Percentiles rank a stretch among this genome's conserved stretches.
Conservation (phyloP, 1,284 basidiomycete genomes). For the Bothia castanella region DNA sequence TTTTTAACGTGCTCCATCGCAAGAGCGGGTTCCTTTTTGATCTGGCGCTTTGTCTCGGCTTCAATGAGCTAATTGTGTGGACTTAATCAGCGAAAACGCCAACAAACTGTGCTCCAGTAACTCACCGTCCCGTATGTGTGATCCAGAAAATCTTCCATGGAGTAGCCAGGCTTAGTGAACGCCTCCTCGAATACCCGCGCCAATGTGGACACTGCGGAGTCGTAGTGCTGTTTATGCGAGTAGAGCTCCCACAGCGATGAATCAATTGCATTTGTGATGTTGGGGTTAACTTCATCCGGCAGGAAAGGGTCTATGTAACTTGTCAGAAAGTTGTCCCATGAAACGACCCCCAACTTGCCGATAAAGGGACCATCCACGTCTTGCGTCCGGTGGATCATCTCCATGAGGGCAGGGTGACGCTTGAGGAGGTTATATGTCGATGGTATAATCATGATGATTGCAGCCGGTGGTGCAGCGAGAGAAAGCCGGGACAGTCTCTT, state of each 20-base stretch:
- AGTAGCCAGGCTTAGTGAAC: constrained; percentile 88
- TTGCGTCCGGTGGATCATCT: constrained; percentile 77
- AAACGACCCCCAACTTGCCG: constrained; percentile 29
- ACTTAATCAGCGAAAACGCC: constrained; percentile 5
- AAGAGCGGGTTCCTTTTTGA: constrained; percentile 77
- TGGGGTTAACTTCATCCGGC: constrained; percentile 66
- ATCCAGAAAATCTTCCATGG: constrained; percentile 95
- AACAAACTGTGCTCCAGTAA: constrained; percentile 15
- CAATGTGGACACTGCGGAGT: constrained; percentile 79
- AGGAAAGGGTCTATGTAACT: constrained; percentile 67
- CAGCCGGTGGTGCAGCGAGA: constrained; percentile 84
- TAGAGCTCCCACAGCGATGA: constrained; percentile 93
- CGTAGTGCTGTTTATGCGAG: constrained; percentile 80
- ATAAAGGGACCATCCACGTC: constrained; percentile 42
- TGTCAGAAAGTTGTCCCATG: constrained; percentile 3
- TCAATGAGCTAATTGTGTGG: constrained; percentile 69
- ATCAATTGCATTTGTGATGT: constrained; percentile 74
- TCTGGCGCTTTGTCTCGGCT: constrained; percentile 75
- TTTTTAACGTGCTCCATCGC: constrained; percentile 42
- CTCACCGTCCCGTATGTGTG: constrained; percentile 90
- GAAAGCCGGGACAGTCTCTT: constrained; percentile 87
- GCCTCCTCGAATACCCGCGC: constrained; percentile 86
- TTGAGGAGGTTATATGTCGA: constrained; percentile 96
- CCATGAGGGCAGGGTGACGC: constrained; percentile 87
- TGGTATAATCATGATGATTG: constrained; percentile 86